phyloP scores from a whole-genome alignment of 495 filamentous ascomycete species.

The Tetracladium setigerum region DNA sequence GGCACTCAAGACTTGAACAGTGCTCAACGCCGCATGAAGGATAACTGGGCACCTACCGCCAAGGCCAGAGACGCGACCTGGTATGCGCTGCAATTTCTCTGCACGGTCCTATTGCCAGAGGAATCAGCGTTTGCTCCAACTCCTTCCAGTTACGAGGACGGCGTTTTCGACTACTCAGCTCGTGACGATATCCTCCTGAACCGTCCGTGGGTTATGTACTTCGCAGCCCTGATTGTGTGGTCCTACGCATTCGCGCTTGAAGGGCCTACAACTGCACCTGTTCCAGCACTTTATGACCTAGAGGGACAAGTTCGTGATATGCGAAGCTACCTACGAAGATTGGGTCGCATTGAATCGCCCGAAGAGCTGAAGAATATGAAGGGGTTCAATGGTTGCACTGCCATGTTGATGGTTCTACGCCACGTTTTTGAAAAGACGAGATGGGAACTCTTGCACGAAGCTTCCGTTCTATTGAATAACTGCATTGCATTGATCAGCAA shows the following conservation, averaged over 20 bases:
- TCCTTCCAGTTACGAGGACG: conserved; percentile 8
- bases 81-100: conserved; percentile 84
- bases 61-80: conserved; percentile 89
- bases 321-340: conserved; percentile 64
- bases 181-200: conserved; percentile 88
- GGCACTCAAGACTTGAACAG: conserved; percentile 71
- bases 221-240: conserved; percentile 88
- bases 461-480: conserved; percentile 68
- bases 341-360: conserved; percentile 70
- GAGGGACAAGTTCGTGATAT: conserved; percentile 70
- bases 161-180: conserved; percentile 55
- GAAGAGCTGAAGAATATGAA: conserved; percentile 70
- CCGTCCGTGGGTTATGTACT: conserved; percentile 95
- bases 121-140: conserved; percentile 20
- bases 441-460: conserved; percentile 90
- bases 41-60: conserved; percentile 85
- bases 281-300: conserved; percentile 43
- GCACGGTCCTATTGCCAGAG: conserved; percentile 63
- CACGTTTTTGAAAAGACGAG: conserved; percentile 74
- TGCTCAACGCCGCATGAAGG: conserved; percentile 78
- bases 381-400: conserved; percentile 75
- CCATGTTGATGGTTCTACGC: conserved; percentile 73
- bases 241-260: conserved; percentile 91
- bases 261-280: conserved; percentile 53
- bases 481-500: conserved; percentile 49